A percentile compares a stretch with the other conserved stretches of the same genome.
phyloP scores from a whole-genome alignment of 148 eudicot species.

The Arbutus unedo region DNA sequence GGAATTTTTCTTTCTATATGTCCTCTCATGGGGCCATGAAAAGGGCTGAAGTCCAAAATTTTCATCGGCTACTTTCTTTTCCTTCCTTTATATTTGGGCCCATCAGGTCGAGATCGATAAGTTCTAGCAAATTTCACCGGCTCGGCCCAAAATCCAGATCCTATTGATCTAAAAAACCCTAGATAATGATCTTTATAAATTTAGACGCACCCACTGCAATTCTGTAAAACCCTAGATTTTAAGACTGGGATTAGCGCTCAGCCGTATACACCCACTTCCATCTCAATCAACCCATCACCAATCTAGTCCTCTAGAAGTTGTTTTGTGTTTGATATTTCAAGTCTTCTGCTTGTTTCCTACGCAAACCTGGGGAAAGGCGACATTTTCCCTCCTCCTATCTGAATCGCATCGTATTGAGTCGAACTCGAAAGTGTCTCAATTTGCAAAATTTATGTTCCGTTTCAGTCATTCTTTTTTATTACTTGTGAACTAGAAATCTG shows the following conservation, averaged over 20 bases:
- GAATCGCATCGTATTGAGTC: background rate
- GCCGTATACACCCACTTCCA: background rate
- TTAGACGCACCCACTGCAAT: background rate
- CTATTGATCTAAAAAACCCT: background rate
- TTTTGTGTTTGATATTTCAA: background rate
- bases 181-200: background rate
- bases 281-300: background rate
- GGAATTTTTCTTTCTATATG: too few relatives aligned
- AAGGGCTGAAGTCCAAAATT: too few relatives aligned
- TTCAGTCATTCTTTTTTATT: background rate
- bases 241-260: background rate
- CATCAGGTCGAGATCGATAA: background rate
- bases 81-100: background rate
- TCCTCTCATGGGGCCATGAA: too few relatives aligned
- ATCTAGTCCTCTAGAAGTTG: background rate
- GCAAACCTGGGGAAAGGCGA: background rate
- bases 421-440: background rate
- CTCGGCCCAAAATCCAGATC: background rate
- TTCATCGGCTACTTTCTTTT: too few relatives aligned
- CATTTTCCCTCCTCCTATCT: background rate
- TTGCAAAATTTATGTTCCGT: background rate
- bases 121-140: background rate
- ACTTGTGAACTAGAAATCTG: background rate
- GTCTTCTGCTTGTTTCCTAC: background rate
- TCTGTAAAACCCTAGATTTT: background rate